Percentiles rank a stretch among this genome's conserved stretches.
phyloP scores from a whole-genome alignment of 805 yeast species.

The Zygosaccharomyces siamensis region DNA sequence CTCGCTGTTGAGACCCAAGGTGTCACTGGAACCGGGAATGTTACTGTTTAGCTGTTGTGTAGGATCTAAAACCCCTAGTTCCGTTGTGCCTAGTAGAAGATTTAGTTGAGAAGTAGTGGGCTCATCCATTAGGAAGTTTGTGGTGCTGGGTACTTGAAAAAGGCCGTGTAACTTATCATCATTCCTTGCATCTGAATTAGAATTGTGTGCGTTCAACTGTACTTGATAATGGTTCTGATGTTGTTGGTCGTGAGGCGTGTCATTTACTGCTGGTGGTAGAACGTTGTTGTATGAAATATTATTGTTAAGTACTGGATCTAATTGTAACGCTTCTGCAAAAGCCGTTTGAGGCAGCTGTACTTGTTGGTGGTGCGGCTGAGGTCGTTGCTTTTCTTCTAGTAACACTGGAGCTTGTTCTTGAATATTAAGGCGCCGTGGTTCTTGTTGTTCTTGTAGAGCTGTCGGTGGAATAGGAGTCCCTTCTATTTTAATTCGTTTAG shows the following conservation, averaged over 20 bases:
- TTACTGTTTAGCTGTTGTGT: not conserved
- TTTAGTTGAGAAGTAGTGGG: conserved; percentile 20
- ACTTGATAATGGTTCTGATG: not conserved
- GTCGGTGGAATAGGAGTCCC: not conserved
- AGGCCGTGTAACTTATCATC: conserved; percentile 17
- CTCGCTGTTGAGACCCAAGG: not conserved
- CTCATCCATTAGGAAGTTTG: conserved; percentile 24
- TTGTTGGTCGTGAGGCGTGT: not conserved
- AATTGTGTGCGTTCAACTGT: not conserved
- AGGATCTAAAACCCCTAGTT: conserved; percentile 1
- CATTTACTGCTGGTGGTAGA: not conserved
- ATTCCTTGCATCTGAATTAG: not conserved
- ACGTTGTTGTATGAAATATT: conserved; percentile 25
- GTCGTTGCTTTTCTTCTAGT: too few relatives aligned
- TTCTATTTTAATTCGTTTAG: conserved; percentile 16
- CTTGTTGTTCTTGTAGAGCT: not conserved
- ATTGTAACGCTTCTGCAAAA: conserved; percentile 30
- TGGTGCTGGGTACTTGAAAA: conserved; percentile 27
- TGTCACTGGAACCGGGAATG: not conserved
- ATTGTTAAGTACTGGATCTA: conserved; percentile 32
- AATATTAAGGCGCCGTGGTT: not conserved
- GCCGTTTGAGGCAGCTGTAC: conserved; percentile 20
- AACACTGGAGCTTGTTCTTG: not conserved
- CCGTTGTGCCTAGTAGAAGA: conserved; percentile 6
- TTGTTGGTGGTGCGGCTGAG: not conserved